Percentiles rank a stretch among this genome's conserved stretches.
Conservation (phyloP, 163 green algal genomes). For the Chlamydomonas reinhardtii region DNA sequence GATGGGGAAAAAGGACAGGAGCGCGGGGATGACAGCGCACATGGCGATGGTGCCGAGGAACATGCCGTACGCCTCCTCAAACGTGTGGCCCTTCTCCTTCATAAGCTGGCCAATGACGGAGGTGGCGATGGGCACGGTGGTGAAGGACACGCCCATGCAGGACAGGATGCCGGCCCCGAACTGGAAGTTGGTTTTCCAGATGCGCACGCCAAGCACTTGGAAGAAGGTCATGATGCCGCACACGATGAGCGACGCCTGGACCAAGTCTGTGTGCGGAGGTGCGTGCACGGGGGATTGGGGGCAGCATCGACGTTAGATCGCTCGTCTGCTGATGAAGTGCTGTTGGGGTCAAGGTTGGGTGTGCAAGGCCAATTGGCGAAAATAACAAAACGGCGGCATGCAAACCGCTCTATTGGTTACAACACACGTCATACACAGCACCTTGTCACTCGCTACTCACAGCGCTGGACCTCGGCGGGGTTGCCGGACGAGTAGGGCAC, state of each 20-base stretch:
- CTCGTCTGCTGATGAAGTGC: no score
- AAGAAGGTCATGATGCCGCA: conserved; percentile 78
- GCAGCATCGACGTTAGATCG: no score
- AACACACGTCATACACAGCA: no score
- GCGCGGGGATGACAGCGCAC: conserved; percentile 46
- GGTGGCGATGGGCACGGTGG: conserved; percentile 72
- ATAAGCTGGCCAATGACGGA: conserved; percentile 33
- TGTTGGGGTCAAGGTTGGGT: no score
- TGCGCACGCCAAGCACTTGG: conserved; percentile 37
- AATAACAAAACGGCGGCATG: no score
- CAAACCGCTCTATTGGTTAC: no score
- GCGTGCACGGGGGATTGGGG: no score
- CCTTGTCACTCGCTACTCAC: neutral
- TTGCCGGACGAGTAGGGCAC: conserved; percentile 1
- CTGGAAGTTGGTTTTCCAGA: conserved; percentile 44
- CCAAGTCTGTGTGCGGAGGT: conserved; percentile 68
- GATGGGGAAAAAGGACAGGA: conserved; percentile 68
- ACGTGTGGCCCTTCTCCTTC: conserved; percentile 61
- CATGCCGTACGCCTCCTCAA: conserved; percentile 73
- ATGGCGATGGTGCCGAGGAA: conserved; percentile 70
- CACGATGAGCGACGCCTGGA: conserved; percentile 81
- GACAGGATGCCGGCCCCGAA: conserved; percentile 77
- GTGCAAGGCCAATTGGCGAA: no score
- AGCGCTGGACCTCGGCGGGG: conserved; percentile 29
- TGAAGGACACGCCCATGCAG: conserved; percentile 79